Base-by-base conservation (phyloP, 371 early-diverging fungal genomes). In the Mortierella sp. region DNA sequence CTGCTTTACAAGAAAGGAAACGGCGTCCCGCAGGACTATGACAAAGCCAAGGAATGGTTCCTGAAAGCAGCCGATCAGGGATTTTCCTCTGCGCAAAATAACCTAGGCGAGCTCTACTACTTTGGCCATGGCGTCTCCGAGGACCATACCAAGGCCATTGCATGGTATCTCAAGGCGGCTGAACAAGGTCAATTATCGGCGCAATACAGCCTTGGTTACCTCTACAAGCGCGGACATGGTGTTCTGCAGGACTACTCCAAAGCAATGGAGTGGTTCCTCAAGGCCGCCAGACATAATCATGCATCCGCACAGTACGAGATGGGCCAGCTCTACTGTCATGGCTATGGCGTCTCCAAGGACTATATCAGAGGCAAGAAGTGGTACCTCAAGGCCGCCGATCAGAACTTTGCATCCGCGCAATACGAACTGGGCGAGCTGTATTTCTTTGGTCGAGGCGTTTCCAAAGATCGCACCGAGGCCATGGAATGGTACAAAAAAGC, bases 331-430 rank as follows among this genome's bases (percentile, higher is more conserved):
- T 61, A 37, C 37, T 37, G 2, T 24, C 0, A 44, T 8, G 70
- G 70, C 11, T 1, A 26, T 2, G 11, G 70, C 24, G 8, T 44
- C 46, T 24, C 46, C 50, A 80, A 78, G 1, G 81, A 89, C 50
- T 81, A 88, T 34, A 53, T 82, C 3, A 71, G 81, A 54, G 88
- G 91, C 8, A 71, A 90, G 16, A 57, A 83, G 10, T 92, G 90
- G 91, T 92, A 89, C 61, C 76, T 79, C 24, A 86, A 83, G 72
- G 90, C 91, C 0, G 93, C 92, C n/a, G 81, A 86, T 2, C 75
- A 78, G 19, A 88, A 88, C 24, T 82, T 91, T 71, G 50, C 77
- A 46, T 44, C 37, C 0, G 69, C 78, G 5, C 78, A 78, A 51
- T 28, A 50, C 28, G 67, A 34, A 0, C 69, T 78, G 40, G 71